Evolutionary conservation across 2,329 filamentous ascomycete genomes (phyloP).

Genomic region (Aspergillus sojae): DNA sequence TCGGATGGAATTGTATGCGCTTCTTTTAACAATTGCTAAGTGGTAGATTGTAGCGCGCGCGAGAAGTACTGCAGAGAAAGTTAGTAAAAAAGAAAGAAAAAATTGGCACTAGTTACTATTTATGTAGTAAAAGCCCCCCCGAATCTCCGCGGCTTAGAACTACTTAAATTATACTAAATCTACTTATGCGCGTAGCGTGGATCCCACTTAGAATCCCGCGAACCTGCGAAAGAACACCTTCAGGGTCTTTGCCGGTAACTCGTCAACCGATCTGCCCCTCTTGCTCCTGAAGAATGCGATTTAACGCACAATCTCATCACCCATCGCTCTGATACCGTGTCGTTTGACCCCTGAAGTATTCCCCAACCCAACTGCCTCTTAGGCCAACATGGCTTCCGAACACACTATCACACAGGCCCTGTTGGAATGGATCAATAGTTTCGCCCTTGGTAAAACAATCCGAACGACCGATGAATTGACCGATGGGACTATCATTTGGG

Average conservation of each 20-base stretch:
- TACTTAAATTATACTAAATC: constrained; percentile 5
- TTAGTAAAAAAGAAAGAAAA: background rate
- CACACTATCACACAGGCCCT: constrained; percentile 49
- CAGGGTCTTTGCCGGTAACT: background rate
- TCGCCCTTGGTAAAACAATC: constrained; percentile 46
- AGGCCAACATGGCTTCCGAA: constrained; percentile 46
- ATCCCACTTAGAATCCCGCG: constrained; percentile 7
- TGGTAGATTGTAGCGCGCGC: background rate
- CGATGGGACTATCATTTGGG: constrained; percentile 51
- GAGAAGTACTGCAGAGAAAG: background rate
- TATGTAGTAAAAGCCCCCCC: background rate
- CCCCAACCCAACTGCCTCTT: constrained; percentile 7
- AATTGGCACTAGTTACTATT: background rate
- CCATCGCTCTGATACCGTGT: constrained; percentile 1
- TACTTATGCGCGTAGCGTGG: constrained; percentile 14
- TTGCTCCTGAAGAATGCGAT: constrained; percentile 5
- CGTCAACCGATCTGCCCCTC: background rate
- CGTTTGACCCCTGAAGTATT: constrained; percentile 24
- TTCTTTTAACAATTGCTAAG: background rate
- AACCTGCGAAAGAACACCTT: constrained; percentile 5
- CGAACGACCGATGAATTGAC: constrained; percentile 45
- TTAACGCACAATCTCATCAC: background rate
- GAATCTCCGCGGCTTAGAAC: background rate
- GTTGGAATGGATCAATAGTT: constrained; percentile 52
- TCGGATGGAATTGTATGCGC: too few species aligned